Base-by-base conservation (phyloP, 208 protist species). In the Acanthamoeba triangularis region DNA sequence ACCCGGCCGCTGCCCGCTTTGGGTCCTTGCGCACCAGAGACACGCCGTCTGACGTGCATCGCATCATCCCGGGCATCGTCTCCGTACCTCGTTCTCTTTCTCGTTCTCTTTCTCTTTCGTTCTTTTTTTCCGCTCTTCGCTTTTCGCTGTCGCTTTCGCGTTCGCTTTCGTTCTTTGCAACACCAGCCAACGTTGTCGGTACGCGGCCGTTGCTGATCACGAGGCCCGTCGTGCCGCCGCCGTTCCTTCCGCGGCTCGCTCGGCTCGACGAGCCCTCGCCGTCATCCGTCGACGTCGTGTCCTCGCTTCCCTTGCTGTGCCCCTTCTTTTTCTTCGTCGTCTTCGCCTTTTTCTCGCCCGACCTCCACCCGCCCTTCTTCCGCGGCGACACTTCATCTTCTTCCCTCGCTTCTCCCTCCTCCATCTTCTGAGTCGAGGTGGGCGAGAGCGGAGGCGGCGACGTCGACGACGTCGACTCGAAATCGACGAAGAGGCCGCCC, bases 1-100 rank as follows among this genome's bases (percentile, higher is more conserved):
- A 49, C 18, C 20, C 14, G 14, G 1, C 10, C 23, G 37, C 33
- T 3, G 16, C 14, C 0, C 20, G 35, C 72, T 80, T 80, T 35
- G 44, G 44, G 44, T 80, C 41, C 72, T 80, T 80, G 18, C 41
- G 30, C 72, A 37, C 72, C 33, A 80, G 35, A 33, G 30, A n/a
- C 33, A 80, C 72, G 18, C 72, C 72, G 72, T 80, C 72, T 35
- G 72, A 80, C 72, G 72, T 80, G 72, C 30, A 80, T 47, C 72
- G 72, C 72, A 80, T 80, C 35, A 80, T 80, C 33, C 72, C 72
- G 5, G 25, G 0, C 6, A 6, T 30, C 28, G 18, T 1, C 25
- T 10, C 28, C 61, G 4, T 35, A 13, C 10, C n/a, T 10, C 61
- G 3, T 10, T 67, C 28, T 25, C 61, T 14, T 30, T 67, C 61